These are phyloP conservation scores for Calophaca sinica DNA, from an alignment of 306 rosid species.

Conservation along the genomic window DNA sequence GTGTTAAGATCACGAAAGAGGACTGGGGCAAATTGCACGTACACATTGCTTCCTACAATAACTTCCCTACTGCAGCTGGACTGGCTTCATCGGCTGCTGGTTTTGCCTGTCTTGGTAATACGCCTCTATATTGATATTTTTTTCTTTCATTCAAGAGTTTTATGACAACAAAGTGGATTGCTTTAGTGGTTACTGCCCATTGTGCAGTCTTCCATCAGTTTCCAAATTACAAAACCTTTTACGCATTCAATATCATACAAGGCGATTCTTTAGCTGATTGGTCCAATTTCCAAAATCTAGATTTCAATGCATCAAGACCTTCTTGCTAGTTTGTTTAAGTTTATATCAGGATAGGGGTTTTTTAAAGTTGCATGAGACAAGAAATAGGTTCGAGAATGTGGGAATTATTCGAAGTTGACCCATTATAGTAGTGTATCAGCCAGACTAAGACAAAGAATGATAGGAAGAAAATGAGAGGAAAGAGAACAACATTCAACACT, in stretches of 20 bases:
- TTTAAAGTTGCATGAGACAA: slow-evolving; percentile 1
- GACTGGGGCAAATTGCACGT: slow-evolving; percentile 86
- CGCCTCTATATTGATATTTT: neutral
- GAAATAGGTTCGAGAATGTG: slow-evolving; percentile 21
- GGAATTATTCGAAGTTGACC: slow-evolving; percentile 1
- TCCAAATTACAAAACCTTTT: slow-evolving; percentile 12
- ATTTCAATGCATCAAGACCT: no score
- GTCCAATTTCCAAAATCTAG: no score
- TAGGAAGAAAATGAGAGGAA: neutral
- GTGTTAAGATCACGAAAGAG: slow-evolving; percentile 71
- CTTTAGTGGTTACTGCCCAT: slow-evolving; percentile 34
- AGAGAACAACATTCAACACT: slow-evolving; percentile 2
- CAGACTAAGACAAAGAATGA: slow-evolving; percentile 11
- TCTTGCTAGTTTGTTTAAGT: no score
- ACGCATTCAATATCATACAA: neutral
- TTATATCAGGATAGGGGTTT: no score
- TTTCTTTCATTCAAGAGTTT: slow-evolving; percentile 31
- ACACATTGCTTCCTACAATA: slow-evolving; percentile 91
- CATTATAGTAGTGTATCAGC: slow-evolving; percentile 8
- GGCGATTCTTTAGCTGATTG: no score
- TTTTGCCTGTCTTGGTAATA: slow-evolving; percentile 90
- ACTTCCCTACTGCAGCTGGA: slow-evolving; percentile 99
- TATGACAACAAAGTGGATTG: slow-evolving; percentile 10
- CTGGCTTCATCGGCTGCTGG: slow-evolving; percentile 99
- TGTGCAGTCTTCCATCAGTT: slow-evolving; percentile 28